These are phyloP conservation scores for Tuber borchii DNA, from an alignment of 495 filamentous ascomycete species.

Conservation along the genomic window DNA sequence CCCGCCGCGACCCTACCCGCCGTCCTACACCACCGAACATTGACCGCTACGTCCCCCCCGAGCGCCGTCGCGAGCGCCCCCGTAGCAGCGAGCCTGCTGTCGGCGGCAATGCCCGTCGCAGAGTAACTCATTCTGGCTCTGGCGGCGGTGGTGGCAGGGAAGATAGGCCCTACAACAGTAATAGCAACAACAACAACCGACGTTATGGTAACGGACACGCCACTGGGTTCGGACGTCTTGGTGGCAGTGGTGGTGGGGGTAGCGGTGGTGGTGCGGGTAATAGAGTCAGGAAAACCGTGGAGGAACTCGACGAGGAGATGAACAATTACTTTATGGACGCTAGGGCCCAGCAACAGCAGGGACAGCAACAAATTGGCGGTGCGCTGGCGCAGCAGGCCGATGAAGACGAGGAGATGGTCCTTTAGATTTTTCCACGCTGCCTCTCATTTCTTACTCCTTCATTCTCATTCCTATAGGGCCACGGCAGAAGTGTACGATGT, in stretches of 20 bases:
- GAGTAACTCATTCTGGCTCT: constrained; percentile 47
- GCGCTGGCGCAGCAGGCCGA: constrained; percentile 46
- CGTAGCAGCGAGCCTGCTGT: constrained; percentile 34
- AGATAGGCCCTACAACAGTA: constrained; percentile 25
- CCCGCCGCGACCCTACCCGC: constrained; percentile 35
- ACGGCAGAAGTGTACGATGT: neutral
- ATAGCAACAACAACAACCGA: neutral
- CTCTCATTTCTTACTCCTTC: neutral
- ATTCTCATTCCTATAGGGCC: neutral
- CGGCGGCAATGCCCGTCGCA: constrained; percentile 50
- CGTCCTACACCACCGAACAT: constrained; percentile 51
- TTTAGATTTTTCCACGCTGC: constrained; percentile 15
- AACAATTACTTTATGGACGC: constrained; percentile 73
- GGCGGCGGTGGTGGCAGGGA: constrained; percentile 36
- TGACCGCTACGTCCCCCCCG: constrained; percentile 76
- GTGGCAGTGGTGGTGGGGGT: constrained; percentile 44
- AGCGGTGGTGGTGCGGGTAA: constrained; percentile 46
- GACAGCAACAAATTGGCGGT: constrained; percentile 26
- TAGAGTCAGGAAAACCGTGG: constrained; percentile 79
- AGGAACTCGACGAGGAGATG: constrained; percentile 93
- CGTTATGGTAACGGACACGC: neutral
- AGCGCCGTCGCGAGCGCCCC: constrained; percentile 45
- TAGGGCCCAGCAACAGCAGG: constrained; percentile 36
- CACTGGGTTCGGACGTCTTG: constrained; percentile 34
- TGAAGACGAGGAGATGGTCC: constrained; percentile 48